Conservation (phyloP, 495 filamentous ascomycete genomes). For the Astrothelium subdiscretum region DNA sequence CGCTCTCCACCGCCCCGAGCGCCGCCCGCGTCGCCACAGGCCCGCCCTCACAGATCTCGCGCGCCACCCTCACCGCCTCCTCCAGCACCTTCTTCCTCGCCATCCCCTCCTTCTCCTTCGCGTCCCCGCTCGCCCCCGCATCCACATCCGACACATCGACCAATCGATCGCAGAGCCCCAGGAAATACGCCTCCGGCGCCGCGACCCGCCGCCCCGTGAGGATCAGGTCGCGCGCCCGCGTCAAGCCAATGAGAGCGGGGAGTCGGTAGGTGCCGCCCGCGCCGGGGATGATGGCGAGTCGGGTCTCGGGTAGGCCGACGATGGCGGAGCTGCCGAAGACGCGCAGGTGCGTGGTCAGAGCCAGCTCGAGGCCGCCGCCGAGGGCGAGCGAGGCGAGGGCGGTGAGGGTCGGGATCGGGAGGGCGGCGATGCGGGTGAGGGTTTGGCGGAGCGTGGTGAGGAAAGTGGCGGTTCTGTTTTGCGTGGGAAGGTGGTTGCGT, state of each 20-base stretch:
- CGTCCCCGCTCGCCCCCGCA: conserved; percentile 16
- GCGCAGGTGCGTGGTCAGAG: conserved; percentile 73
- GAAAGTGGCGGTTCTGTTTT: conserved; percentile 58
- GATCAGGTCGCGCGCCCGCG: conserved; percentile 69
- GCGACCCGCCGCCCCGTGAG: conserved; percentile 72
- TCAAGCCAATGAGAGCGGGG: conserved; percentile 59
- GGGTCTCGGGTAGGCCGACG: conserved; percentile 80
- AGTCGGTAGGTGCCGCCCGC: conserved; percentile 87
- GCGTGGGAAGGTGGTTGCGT: not conserved
- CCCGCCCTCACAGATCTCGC: conserved; percentile 75
- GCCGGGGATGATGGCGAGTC: conserved; percentile 85
- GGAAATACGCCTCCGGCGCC: conserved; percentile 67
- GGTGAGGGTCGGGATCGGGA: conserved; percentile 81
- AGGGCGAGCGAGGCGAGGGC: conserved; percentile 71
- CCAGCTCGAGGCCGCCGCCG: conserved; percentile 86
- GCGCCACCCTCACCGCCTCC: conserved; percentile 65
- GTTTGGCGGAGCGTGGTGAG: conserved; percentile 60
- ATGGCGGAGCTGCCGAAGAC: conserved; percentile 61
- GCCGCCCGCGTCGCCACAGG: conserved; percentile 68
- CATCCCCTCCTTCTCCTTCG: conserved; percentile 32
- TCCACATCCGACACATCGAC: conserved; percentile 58
- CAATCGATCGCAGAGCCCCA: conserved; percentile 74
- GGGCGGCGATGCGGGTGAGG: conserved; percentile 50
- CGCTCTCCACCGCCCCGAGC: conserved; percentile 53
- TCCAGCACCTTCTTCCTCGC: conserved; percentile 54